Percentiles rank a stretch among this genome's conserved stretches.
Evolutionary conservation across 441 rosid genomes (phyloP).

Genomic region (Raphanus hybrid): DNA sequence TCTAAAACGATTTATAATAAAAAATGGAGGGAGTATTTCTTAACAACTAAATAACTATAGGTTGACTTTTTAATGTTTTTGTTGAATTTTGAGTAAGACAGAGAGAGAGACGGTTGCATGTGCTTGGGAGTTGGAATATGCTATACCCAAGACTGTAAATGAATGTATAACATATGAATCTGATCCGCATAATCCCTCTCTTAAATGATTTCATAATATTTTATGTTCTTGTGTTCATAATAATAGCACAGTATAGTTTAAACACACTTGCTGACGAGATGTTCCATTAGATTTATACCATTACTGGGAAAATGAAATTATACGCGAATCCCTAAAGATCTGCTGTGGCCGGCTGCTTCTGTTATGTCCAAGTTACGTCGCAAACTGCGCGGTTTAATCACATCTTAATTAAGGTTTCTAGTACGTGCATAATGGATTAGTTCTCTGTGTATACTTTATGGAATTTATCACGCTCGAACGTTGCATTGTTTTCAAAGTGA

Average conservation of each 20-base stretch:
- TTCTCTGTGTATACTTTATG: background rate
- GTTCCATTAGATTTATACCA: background rate
- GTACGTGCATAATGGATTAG: background rate
- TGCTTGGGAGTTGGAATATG: slow-evolving; percentile 40
- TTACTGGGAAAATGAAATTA: background rate
- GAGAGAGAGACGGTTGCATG: slow-evolving; percentile 24
- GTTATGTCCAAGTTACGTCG: slow-evolving; percentile 35
- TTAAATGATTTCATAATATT: slow-evolving; percentile 21
- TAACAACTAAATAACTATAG: background rate
- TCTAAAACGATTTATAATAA: no score
- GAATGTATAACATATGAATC: slow-evolving; percentile 29
- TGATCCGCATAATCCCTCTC: slow-evolving; percentile 33
- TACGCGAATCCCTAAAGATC: slow-evolving; percentile 59
- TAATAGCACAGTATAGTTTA: background rate
- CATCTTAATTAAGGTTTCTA: background rate
- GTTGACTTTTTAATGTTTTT: slow-evolving; percentile 24
- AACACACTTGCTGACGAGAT: slow-evolving; percentile 8
- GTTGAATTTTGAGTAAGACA: slow-evolving; percentile 2
- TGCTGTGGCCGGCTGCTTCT: slow-evolving; percentile 44
- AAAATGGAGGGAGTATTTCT: no score
- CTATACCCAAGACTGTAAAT: slow-evolving; percentile 24
- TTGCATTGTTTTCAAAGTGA: background rate
- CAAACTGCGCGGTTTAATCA: slow-evolving; percentile 6
- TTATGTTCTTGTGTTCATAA: background rate
- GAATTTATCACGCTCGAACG: slow-evolving; percentile 9